phyloP scores from a whole-genome alignment of 2,329 filamentous ascomycete genomes.

The Scedosporium dehoogii region DNA sequence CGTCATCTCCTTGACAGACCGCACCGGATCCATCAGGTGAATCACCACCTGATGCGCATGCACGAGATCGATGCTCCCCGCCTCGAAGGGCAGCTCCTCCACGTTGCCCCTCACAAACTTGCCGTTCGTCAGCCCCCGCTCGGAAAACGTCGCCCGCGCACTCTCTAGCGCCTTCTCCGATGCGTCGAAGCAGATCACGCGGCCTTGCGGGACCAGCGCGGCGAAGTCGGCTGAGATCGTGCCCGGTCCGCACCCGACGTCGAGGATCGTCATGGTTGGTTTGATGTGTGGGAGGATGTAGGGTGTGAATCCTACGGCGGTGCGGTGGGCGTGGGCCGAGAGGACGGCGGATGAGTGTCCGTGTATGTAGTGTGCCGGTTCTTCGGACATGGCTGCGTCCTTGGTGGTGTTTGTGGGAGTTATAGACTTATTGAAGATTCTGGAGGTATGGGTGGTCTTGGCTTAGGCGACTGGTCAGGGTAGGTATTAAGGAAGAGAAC shows the following conservation, averaged over 20 bases:
- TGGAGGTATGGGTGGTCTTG: background rate
- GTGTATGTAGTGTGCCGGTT: slow-evolving; percentile 20
- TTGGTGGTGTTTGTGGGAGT: background rate
- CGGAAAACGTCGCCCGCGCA: slow-evolving; percentile 15
- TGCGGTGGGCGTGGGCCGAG: slow-evolving; percentile 28
- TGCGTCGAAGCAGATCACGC: slow-evolving; percentile 27
- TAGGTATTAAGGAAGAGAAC: too few species aligned
- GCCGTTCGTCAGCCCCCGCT: slow-evolving; percentile 14
- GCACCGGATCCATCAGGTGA: slow-evolving; percentile 24
- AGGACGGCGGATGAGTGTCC: slow-evolving; percentile 29
- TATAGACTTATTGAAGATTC: background rate
- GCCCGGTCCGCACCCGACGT: slow-evolving; percentile 38
- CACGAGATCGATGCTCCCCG: slow-evolving; percentile 31
- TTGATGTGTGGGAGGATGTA: slow-evolving; percentile 32
- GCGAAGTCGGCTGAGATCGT: slow-evolving; percentile 35
- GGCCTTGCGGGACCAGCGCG: slow-evolving; percentile 27
- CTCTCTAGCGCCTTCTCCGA: slow-evolving; percentile 20
- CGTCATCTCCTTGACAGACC: slow-evolving; percentile 28
- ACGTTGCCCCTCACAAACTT: slow-evolving; percentile 24
- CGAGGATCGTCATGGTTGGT: slow-evolving; percentile 27
- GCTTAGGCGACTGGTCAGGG: too few species aligned
- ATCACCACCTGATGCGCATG: slow-evolving; percentile 32
- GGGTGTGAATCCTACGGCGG: slow-evolving; percentile 30
- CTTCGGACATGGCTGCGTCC: background rate
- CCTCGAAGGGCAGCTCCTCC: slow-evolving; percentile 25